Conservation (phyloP, 768 basidiomycete genomes). For the Leccinum olivaceopallidum region DNA sequence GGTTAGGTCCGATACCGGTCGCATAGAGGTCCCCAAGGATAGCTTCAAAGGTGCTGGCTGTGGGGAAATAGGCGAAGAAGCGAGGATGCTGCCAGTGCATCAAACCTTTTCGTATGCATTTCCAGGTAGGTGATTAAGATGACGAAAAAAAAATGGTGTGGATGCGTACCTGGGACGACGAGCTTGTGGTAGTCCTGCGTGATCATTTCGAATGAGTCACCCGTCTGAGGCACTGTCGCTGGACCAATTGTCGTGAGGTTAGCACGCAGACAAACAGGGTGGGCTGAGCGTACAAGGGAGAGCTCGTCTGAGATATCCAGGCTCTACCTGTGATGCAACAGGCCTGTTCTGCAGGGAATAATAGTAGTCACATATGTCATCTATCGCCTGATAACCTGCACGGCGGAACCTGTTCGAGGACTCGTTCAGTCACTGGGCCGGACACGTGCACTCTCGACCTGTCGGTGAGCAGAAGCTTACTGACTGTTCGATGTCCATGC, state of each 20-base stretch:
- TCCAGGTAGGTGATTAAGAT: not conserved
- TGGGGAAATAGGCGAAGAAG: constrained; percentile 87
- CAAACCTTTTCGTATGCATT: constrained; percentile 43
- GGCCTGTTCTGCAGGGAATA: constrained; percentile 58
- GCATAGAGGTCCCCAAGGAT: constrained; percentile 86
- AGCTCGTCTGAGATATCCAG: constrained; percentile 73
- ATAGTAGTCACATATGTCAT: constrained; percentile 89
- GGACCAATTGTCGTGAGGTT: not conserved
- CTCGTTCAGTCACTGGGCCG: not conserved
- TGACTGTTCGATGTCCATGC: constrained; percentile 14
- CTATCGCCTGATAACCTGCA: constrained; percentile 84
- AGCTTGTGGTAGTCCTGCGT: constrained; percentile 75
- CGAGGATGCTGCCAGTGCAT: constrained; percentile 37
- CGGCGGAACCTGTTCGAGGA: constrained; percentile 61
- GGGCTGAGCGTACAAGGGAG: constrained; percentile 53
- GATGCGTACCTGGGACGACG: constrained; percentile 72
- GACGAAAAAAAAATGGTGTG: too few species aligned
- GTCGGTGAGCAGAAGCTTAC: not conserved
- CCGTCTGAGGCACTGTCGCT: constrained; percentile 61
- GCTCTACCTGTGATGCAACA: constrained; percentile 73
- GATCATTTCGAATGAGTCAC: constrained; percentile 72
- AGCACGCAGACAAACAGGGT: not conserved
- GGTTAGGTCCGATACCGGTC: constrained; percentile 64
- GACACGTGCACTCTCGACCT: not conserved
- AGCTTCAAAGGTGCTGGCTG: constrained; percentile 73